Conservation (phyloP, 2,329 filamentous ascomycete species). For the Xylaria sp. region DNA sequence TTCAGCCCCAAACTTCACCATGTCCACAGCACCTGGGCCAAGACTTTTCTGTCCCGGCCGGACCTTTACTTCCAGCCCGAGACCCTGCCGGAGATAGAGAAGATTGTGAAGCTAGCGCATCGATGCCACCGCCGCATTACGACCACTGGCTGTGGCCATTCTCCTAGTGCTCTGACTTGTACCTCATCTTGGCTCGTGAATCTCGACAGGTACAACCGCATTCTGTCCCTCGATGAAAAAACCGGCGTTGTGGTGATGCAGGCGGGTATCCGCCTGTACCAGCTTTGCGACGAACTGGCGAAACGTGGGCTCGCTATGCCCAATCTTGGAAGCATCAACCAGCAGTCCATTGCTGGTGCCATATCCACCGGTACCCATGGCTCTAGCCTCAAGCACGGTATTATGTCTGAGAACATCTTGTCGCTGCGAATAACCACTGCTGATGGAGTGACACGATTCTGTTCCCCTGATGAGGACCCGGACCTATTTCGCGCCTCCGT, state of each 20-base stretch:
- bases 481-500: constrained; percentile 90
- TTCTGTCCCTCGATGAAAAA: constrained; percentile 75
- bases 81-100: constrained; percentile 82
- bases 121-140: constrained; percentile 83
- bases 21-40: constrained; percentile 91
- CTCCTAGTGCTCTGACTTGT: constrained; percentile 89
- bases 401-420: constrained; percentile 81
- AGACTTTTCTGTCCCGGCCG: constrained; percentile 87
- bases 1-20: constrained; percentile 81
- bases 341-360: constrained; percentile 91
- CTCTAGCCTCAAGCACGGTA: constrained; percentile 82
- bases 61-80: constrained; percentile 91
- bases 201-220: constrained; percentile 80
- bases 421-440: constrained; percentile 83
- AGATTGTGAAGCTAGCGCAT: constrained; percentile 81
- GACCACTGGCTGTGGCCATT: constrained; percentile 90
- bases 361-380: constrained; percentile 95
- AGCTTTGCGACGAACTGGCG: constrained; percentile 79
- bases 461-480: constrained; percentile 73
- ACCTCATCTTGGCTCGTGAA: constrained; percentile 96
- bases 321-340: constrained; percentile 93
- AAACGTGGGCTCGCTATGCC: constrained; percentile 83
- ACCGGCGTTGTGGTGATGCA: constrained; percentile 78
- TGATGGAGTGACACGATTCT: constrained; percentile 77
- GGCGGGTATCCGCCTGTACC: constrained; percentile 85